Base-by-base conservation (phyloP, 2,329 filamentous ascomycete genomes). In the Monosporascus sp. region DNA sequence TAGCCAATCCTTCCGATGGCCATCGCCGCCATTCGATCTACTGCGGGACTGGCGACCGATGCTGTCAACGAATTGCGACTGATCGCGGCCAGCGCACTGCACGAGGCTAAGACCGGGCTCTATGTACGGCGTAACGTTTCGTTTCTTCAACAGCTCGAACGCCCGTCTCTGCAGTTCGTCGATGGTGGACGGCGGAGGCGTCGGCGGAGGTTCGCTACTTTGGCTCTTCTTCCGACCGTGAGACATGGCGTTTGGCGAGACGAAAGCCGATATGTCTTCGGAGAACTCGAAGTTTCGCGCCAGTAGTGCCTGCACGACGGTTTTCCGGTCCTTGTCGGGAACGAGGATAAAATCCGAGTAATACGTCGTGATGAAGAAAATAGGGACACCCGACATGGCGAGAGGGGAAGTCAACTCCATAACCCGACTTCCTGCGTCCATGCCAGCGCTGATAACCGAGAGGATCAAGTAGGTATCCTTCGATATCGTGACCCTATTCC, bases 281-380 rank as follows among this genome's bases (percentile, higher is more conserved):
- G 90, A 87, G 62, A 97, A 92, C 62, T 88, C 85, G 66, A 97
- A 97, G 1, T 91, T 91, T 47, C 88, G 83, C 18, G 85, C 82
- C 55, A 93, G 79, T 5, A 97, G 77, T 0, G 90, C 88, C 54
- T 85, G 78, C 36, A 90, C 83, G 48, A 97, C 92, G 39, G 85
- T 86, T 25, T 81, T 74, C 49, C 87, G 85, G 64, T 88, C 85
- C 66, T 86, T 88, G 50, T 79, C 79, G 1, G 94, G 92, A 1
- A 97, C 90, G 37, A 97, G 80, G 62, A 99, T 95, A 72, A 96
- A 97, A 74, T 99, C 93, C 36, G 89, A 94, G 72, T 96, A 97
- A 72, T 97, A 99, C 35, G 91, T 97, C 3, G 93, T 97, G 69
- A 97, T 96, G 79, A 97, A 97, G 77, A 97, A 97, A 66, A 99